Evolutionary conservation across 805 yeast species (phyloP), one percentile per base, ranked within the genome.

Genomic region (Debaryomyces castellii): DNA sequence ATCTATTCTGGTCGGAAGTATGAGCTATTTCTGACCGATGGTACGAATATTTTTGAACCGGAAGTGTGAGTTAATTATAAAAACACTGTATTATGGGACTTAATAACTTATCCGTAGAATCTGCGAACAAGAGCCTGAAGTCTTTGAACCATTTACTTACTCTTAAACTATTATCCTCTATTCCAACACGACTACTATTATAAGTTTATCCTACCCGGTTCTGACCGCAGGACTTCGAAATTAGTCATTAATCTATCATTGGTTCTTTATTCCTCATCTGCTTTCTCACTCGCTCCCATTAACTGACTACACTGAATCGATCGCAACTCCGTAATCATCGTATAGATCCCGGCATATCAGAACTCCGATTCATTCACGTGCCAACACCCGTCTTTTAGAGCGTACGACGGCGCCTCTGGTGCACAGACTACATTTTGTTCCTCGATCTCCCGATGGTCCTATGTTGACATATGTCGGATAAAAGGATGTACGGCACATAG

Each of bases 401-500:
- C 25, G 3, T 28, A 2, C 6, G 3, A 12, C 2, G 33, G 11
- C 6, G 33, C 33, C 16, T 28, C 8, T 14, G 17, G 34, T 11
- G 16, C 14, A 30, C 14, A 5, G 11, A 9, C 3, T 25, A 10
- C 12, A 12, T 5, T 21, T 35, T 20, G 14, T 37, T 37, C 40
- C 40, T 37, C 40, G 16, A 37, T 22, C 30, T 4, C 23, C 40
- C 40, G 40, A 40, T 25, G 27, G 10, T 27, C 18, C 4, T 24
- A 24, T 8, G 10, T 7, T 12, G n/a, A 25, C 14, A 18, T 10
- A 11, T 33, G 10, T 28, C 43, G 49, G 49, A 14, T 18, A 33
- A 34, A 46, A 30, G 49, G 46, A 38, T 27, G 44, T 35, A 39
- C 41, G 24, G 44, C 21, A 43, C 11, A 27, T 40, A 28, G 22